These are phyloP conservation scores for Onygenales sp. DNA, from an alignment of 2,329 filamentous ascomycete genomes.

Conservation along the genomic window DNA sequence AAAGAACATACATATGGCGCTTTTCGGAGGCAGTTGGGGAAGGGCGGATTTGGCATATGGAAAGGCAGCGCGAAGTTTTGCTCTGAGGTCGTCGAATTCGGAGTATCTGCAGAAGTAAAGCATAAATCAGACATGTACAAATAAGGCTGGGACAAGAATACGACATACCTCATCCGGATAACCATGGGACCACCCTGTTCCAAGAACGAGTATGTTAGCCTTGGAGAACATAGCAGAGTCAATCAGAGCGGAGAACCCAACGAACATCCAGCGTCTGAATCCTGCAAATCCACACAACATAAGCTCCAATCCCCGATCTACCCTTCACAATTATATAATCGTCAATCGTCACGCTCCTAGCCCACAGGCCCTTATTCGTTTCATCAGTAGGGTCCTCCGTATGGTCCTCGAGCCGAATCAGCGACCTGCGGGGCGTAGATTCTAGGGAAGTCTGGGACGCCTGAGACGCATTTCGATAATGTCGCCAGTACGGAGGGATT, in stretches of 20 bases:
- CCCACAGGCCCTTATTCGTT: constrained; percentile 52
- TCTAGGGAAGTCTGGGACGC: constrained; percentile 30
- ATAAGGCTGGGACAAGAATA: background rate
- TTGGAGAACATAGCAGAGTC: background rate
- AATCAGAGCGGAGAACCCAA: constrained; percentile 13
- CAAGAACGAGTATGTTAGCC: constrained; percentile 12
- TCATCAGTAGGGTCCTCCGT: constrained; percentile 49
- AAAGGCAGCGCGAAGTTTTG: constrained; percentile 66
- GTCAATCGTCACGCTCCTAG: constrained; percentile 51
- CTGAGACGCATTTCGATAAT: constrained; percentile 32
- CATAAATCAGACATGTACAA: too few species aligned
- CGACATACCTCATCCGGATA: constrained; percentile 47
- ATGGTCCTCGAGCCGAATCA: constrained; percentile 55
- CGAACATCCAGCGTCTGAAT: constrained; percentile 76
- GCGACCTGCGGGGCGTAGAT: constrained; percentile 12
- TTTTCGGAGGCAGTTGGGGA: constrained; percentile 85
- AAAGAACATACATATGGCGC: constrained; percentile 60
- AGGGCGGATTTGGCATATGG: constrained; percentile 77
- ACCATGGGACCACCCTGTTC: constrained; percentile 46
- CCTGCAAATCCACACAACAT: constrained; percentile 87
- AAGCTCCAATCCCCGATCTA: constrained; percentile 61
- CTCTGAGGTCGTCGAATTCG: constrained; percentile 78
- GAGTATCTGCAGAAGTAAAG: constrained; percentile 56
- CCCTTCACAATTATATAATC: constrained; percentile 54
- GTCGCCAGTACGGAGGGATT: constrained; percentile 38